Percentiles rank a stretch among this genome's conserved stretches.
Conservation (phyloP, 345 rosid genomes). For the Tarenaya hassleriana region DNA sequence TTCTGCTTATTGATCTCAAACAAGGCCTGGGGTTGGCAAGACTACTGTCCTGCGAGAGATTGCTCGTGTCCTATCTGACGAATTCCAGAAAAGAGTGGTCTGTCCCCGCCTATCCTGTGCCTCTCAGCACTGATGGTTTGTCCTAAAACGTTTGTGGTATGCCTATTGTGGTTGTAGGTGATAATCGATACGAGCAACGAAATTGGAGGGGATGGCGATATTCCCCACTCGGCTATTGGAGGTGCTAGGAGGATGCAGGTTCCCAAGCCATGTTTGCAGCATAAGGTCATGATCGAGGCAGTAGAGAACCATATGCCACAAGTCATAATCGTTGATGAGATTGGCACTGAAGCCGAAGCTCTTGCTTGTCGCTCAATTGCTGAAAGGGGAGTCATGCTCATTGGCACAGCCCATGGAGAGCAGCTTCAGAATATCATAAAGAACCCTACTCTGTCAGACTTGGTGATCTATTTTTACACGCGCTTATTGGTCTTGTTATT, state of each 20-base stretch:
- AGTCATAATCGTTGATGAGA: constrained; percentile 62
- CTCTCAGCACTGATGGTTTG: background rate
- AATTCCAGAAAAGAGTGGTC: constrained; percentile 61
- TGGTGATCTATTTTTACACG: constrained; percentile 33
- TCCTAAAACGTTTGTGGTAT: background rate
- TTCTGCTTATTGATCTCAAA: background rate
- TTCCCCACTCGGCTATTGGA: constrained; percentile 72
- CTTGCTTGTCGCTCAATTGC: constrained; percentile 61
- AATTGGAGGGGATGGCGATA: constrained; percentile 71
- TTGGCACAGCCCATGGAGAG: constrained; percentile 69
- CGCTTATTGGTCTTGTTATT: background rate
- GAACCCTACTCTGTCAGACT: constrained; percentile 50
- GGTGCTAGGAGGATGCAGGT: constrained; percentile 78
- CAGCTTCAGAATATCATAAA: constrained; percentile 50
- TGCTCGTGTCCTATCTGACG: constrained; percentile 57
- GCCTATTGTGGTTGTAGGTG: constrained; percentile 31
- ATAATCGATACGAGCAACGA: constrained; percentile 72
- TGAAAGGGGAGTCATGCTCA: constrained; percentile 62
- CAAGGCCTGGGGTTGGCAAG: constrained; percentile 72
- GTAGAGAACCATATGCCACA: constrained; percentile 83
- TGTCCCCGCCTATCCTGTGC: constrained; percentile 12
- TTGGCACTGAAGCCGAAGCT: constrained; percentile 64
- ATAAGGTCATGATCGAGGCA: constrained; percentile 67
- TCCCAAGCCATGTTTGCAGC: constrained; percentile 53
- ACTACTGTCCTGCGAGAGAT: constrained; percentile 63